These are phyloP conservation scores for Cyamopsis tetragonoloba DNA, from an alignment of 306 rosid genomes.

Conservation along the genomic window DNA sequence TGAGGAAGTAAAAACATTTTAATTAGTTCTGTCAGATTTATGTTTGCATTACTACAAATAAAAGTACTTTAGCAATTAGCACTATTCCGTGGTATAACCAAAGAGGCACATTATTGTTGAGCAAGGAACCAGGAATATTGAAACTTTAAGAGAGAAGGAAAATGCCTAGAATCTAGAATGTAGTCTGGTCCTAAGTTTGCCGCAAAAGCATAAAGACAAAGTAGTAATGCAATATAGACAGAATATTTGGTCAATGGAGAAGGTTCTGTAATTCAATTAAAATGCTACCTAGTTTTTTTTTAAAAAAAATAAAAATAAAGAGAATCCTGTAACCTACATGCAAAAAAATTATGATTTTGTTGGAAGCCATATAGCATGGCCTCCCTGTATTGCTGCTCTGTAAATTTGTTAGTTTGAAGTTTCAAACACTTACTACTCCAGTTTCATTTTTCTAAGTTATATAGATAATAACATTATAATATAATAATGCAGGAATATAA, in stretches of 20 bases:
- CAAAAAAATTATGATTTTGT: not conserved
- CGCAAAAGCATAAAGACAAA: conserved; percentile 30
- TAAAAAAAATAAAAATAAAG: no score
- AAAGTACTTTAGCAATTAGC: no score
- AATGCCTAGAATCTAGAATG: conserved; percentile 32
- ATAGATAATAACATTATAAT: no score
- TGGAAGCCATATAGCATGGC: not conserved
- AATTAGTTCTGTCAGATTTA: no score
- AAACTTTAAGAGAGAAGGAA: conserved; percentile 24
- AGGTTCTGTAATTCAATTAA: conserved; percentile 2
- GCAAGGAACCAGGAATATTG: conserved; percentile 31
- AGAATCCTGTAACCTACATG: no score
- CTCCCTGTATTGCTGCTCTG: not conserved
- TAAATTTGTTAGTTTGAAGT: no score
- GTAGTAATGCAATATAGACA: conserved; percentile 6
- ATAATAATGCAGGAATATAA: no score
- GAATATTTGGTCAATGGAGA: conserved; percentile 23
- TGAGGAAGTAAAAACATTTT: no score
- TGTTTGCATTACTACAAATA: no score
- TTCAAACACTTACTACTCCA: no score
- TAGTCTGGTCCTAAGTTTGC: conserved; percentile 33
- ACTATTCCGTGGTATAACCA: no score
- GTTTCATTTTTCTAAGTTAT: not conserved
- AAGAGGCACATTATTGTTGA: not conserved
- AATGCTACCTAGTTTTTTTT: not conserved